phyloP scores from a whole-genome alignment of 192 early-diverging fungal genomes.

The Jimgerdemannia lactiflua region DNA sequence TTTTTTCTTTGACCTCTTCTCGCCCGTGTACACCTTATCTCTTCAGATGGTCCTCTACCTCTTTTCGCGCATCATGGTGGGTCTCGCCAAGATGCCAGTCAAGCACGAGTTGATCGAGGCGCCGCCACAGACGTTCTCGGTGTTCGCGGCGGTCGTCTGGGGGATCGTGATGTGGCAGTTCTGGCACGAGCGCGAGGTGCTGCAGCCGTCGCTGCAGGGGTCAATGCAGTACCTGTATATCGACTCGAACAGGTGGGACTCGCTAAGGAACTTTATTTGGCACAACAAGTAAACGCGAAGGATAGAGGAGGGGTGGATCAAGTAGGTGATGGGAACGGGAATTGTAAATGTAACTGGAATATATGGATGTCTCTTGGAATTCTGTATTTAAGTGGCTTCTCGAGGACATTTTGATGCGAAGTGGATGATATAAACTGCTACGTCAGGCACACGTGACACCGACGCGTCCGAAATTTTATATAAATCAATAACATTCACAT shows the following conservation, averaged over 20 bases:
- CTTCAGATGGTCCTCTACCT: conserved; percentile 88
- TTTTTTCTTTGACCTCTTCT: conserved; percentile 3
- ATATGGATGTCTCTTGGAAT: no score
- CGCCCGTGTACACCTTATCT: conserved; percentile 7
- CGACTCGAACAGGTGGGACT: conserved; percentile 80
- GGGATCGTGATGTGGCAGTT: conserved; percentile 96
- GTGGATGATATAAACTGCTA: no score
- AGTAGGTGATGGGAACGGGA: no score
- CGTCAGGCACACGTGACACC: no score
- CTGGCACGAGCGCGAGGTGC: conserved; percentile 78
- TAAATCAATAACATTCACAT: no score
- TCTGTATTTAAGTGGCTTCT: no score
- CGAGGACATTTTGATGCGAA: no score
- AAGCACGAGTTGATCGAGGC: conserved; percentile 68
- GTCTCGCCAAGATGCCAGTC: conserved; percentile 77
- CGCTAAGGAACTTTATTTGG: conserved; percentile 75
- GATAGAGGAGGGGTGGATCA: no score
- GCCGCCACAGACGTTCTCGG: conserved; percentile 77
- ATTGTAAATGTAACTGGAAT: no score
- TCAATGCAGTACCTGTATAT: conserved; percentile 96
- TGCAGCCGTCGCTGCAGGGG: conserved; percentile 88
- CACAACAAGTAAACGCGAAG: conserved; percentile 65
- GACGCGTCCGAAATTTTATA: no score
- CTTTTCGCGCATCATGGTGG: conserved; percentile 89
- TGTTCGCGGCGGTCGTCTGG: conserved; percentile 95